Percentiles rank a stretch among this genome's conserved stretches.
Evolutionary conservation across 2,329 filamentous ascomycete genomes (phyloP).

Genomic region (Neonectria neomacrospora): DNA sequence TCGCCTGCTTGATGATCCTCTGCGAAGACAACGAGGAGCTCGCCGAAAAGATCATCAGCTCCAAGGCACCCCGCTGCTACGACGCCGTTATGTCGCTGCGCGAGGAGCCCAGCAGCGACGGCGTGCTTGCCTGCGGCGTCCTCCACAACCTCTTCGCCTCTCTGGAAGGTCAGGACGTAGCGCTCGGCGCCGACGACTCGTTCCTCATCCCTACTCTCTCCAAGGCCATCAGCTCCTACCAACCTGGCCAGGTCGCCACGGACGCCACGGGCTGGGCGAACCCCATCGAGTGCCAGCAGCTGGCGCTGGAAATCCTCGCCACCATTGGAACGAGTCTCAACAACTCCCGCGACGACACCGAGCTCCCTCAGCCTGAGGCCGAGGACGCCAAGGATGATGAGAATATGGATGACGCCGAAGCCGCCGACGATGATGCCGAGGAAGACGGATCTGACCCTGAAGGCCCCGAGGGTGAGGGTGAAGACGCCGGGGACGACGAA

Average conservation of each 20-base stretch:
- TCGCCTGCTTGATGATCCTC: slow-evolving; percentile 67
- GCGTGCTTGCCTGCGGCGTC: slow-evolving; percentile 68
- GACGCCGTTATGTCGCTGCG: slow-evolving; percentile 61
- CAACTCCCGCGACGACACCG: slow-evolving; percentile 56
- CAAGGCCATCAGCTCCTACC: slow-evolving; percentile 45
- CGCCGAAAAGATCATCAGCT: slow-evolving; percentile 63
- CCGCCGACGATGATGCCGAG: slow-evolving; percentile 54
- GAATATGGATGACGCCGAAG: slow-evolving; percentile 49
- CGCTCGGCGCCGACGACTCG: slow-evolving; percentile 49
- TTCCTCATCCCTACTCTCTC: slow-evolving; percentile 52
- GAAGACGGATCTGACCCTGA: slow-evolving; percentile 52
- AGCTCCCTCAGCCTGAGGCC: slow-evolving; percentile 43
- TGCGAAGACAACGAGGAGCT: slow-evolving; percentile 69
- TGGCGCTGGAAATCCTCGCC: slow-evolving; percentile 71
- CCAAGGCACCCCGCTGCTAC: slow-evolving; percentile 59
- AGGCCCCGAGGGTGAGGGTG: slow-evolving; percentile 49
- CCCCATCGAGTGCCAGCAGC: slow-evolving; percentile 59
- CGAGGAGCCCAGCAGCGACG: slow-evolving; percentile 58
- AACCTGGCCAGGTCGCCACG: slow-evolving; percentile 39
- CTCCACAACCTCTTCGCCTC: slow-evolving; percentile 71
- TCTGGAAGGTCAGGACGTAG: slow-evolving; percentile 43
- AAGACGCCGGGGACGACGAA: slow-evolving; percentile 53
- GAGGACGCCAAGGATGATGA: slow-evolving; percentile 53
- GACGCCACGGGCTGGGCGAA: slow-evolving; percentile 53
- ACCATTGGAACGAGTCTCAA: slow-evolving; percentile 71